phyloP scores from a whole-genome alignment of 2,329 filamentous ascomycete genomes.

The Colletotrichum sp. region DNA sequence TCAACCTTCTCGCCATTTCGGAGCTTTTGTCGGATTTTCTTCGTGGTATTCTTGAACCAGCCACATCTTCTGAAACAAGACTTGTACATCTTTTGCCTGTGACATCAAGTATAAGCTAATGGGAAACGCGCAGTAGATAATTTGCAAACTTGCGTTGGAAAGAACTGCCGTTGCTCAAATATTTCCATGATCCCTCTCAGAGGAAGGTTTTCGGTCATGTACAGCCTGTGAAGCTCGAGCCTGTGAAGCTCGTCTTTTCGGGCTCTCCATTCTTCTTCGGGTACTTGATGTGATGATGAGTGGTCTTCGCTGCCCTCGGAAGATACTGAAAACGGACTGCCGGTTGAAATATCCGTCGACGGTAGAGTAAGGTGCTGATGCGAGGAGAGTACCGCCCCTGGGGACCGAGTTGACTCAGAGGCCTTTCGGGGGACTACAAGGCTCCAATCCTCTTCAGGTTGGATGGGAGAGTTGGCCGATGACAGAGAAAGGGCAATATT shows the following conservation, averaged over 20 bases:
- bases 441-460: fast-evolving
- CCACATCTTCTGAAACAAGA: neutral
- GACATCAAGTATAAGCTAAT: neutral
- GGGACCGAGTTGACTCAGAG: neutral
- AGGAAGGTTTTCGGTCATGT: neutral
- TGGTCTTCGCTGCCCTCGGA: neutral
- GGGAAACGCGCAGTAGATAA: neutral
- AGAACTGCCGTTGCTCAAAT: neutral
- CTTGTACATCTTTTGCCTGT: neutral
- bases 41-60: neutral
- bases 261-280: neutral
- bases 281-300: neutral
- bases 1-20: neutral
- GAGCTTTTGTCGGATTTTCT: neutral
- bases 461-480: neutral
- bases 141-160: neutral
- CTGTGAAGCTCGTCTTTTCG: neutral
- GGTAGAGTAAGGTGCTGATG: neutral
- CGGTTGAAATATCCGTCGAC: neutral
- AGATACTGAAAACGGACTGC: neutral
- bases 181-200: neutral
- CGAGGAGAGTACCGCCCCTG: fast-evolving
- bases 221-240: neutral
- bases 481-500: neutral
- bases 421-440: neutral